Evolutionary conservation across 2,329 filamentous ascomycete species (phyloP), one percentile per base, ranked within the genome.

Genomic region (Tolypocladium pustulatum): DNA sequence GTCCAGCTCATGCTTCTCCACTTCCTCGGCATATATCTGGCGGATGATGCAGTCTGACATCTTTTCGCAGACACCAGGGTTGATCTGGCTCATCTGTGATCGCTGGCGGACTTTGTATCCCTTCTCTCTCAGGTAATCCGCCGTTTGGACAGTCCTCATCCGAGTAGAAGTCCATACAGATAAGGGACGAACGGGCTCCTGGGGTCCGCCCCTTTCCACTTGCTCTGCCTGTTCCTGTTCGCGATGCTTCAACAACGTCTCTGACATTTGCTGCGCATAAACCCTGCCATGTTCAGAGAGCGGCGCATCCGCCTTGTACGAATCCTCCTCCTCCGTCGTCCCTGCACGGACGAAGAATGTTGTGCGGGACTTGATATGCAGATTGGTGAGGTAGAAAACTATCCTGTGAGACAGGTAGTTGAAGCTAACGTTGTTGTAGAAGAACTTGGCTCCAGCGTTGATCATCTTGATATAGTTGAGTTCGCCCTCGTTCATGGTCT

Each of bases 381-480:
- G 80, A 68, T 99, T 99, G 69, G 96, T 90, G 54, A 99, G 84
- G 73, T 97, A 99, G 75, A 99, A 99, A 58, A 99, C 93, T 64
- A 99, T 99, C 61, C 94, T 86, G 71, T 99, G 92, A 0, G 92
- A 96, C 37, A 99, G 82, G 69, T 99, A 99, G 66, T 92, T 93
- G 72, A 99, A 97, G 69, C 88, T 92, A 71, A 94, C 90, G 65
- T 97, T 97, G 76, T 99, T 99, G 74, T 97, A 93, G 66, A 93
- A 88, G 69, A 99, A 88, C 65, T 91, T 86, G 69, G 93, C 86
- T 52, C 94, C 94, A 9, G 94, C 94, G 66, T 99, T 99, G 71
- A 97, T 96, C 93, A 99, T 97, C 78, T 96, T 97, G 76, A 99
- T 93, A 75, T 93, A 99, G 71, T 97, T 96, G 62, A 99, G 81